A percentile compares a stretch with the other conserved stretches of the same genome.
These are phyloP conservation scores for Kappamyces sp. DNA, from an alignment of 192 early-diverging fungal species.

Conservation along the genomic window DNA sequence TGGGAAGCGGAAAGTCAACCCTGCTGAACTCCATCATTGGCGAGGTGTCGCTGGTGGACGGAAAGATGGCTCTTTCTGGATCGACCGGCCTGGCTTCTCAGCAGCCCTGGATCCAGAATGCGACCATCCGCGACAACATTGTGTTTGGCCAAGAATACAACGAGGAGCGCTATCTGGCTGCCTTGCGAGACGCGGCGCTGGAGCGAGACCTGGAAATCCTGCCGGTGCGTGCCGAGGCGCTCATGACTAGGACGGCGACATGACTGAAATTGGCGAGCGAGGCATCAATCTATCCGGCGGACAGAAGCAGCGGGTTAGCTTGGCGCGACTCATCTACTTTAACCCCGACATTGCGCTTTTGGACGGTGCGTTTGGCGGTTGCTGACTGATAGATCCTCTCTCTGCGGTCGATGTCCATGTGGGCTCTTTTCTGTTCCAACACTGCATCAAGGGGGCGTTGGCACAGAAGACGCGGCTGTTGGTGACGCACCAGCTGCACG, in stretches of 20 bases:
- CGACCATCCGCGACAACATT: slow-evolving; percentile 62
- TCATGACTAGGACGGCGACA: slow-evolving; percentile 50
- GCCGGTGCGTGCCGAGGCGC: slow-evolving; percentile 6
- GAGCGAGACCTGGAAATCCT: slow-evolving; percentile 64
- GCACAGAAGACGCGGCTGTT: slow-evolving; percentile 25
- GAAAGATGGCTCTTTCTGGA: slow-evolving; percentile 48
- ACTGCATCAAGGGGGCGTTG: slow-evolving; percentile 21
- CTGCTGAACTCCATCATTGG: slow-evolving; percentile 69
- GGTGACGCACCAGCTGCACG: slow-evolving; percentile 30
- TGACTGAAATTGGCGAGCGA: slow-evolving; percentile 46
- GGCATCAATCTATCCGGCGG: slow-evolving; percentile 55
- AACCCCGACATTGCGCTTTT: slow-evolving; percentile 72
- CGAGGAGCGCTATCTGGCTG: slow-evolving; percentile 51
- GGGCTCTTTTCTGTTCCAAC: slow-evolving; percentile 20
- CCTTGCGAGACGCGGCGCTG: slow-evolving; percentile 65
- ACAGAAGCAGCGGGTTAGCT: slow-evolving; percentile 77
- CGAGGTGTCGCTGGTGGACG: slow-evolving; percentile 54
- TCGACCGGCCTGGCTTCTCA: slow-evolving; percentile 69
- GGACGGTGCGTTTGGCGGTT: slow-evolving; percentile 80
- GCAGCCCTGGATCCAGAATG: slow-evolving; percentile 81
- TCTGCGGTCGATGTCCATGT: slow-evolving; percentile 47
- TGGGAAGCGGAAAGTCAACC: slow-evolving; percentile 72
- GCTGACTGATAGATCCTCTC: slow-evolving; percentile 41
- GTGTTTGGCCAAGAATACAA: slow-evolving; percentile 62
- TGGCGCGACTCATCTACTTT: slow-evolving; percentile 74